These are phyloP conservation scores for Parachlorella kessleri DNA, from an alignment of 139 green algal species.

Conservation along the genomic window DNA sequence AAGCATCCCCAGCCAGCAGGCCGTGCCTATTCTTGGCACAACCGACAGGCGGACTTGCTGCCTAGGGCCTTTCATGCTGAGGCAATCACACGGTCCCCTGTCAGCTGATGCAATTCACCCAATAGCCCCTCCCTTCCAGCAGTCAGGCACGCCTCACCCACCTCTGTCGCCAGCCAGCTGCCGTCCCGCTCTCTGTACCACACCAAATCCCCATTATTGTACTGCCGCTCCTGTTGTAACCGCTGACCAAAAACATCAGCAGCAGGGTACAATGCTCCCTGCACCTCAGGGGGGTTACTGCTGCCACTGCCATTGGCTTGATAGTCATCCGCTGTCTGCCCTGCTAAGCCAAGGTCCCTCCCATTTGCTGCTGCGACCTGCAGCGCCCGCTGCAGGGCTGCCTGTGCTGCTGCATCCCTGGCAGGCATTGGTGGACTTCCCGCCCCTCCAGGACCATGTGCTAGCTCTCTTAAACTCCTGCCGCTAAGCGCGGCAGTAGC, in stretches of 20 bases:
- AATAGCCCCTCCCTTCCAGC: no score
- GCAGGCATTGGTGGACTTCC: background rate
- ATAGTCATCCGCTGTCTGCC: background rate
- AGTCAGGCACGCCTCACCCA: background rate
- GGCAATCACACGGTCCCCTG: background rate
- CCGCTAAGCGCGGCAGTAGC: conserved; percentile 34
- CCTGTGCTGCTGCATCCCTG: conserved; percentile 14
- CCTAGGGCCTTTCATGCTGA: background rate
- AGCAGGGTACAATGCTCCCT: background rate
- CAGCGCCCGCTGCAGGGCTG: conserved; percentile 6
- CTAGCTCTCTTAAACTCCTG: conserved; percentile 34
- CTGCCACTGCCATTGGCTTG: background rate
- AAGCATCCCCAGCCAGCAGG: no score
- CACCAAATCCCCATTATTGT: conserved; percentile 13
- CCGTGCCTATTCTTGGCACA: background rate
- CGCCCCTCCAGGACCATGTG: background rate
- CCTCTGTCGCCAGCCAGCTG: background rate
- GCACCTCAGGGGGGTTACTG: background rate
- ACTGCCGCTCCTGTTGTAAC: conserved; percentile 3
- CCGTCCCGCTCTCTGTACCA: conserved; percentile 14
- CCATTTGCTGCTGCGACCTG: background rate
- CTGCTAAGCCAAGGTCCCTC: no score
- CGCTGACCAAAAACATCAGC: no score
- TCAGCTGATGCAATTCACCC: no score
- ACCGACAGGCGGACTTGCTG: background rate